Conservation (phyloP, 1,284 basidiomycete genomes). For the Cystobasidiaceae sp. region DNA sequence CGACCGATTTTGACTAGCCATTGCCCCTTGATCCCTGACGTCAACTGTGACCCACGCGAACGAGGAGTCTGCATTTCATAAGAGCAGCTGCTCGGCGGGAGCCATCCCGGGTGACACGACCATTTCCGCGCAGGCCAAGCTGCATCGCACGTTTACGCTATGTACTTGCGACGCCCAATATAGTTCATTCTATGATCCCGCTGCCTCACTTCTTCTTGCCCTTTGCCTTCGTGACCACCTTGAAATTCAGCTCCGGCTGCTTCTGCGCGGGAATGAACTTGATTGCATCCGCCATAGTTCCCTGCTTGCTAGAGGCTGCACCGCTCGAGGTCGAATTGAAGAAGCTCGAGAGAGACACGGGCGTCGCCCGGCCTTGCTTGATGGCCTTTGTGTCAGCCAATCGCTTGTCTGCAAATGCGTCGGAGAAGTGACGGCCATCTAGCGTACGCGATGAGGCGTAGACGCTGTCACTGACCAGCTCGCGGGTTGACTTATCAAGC, state of each 20-base stretch:
- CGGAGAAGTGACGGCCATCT: constrained; percentile 78
- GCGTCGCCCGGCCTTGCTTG: constrained; percentile 15
- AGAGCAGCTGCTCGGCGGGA: too few species aligned
- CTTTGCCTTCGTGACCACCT: constrained; percentile 38
- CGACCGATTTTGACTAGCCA: too few species aligned
- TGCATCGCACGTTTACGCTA: too few species aligned
- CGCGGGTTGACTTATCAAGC: constrained; percentile 65
- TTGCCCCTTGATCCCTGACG: too few species aligned
- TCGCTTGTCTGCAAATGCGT: constrained; percentile 39
- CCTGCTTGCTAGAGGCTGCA: background rate
- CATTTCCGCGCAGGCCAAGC: too few species aligned
- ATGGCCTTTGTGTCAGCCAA: constrained; percentile 36
- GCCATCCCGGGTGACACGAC: too few species aligned
- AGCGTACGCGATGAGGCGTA: constrained; percentile 91
- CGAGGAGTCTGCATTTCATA: too few species aligned
- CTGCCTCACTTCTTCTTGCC: constrained; percentile 34
- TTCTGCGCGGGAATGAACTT: constrained; percentile 30
- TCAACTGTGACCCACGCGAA: too few species aligned
- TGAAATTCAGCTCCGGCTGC: constrained; percentile 38
- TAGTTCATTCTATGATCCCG: background rate
- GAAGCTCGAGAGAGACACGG: background rate
- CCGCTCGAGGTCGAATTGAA: background rate
- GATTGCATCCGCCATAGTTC: constrained; percentile 39
- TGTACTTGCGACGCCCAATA: too few species aligned
- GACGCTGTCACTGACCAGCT: constrained; percentile 78